Base-by-base conservation (phyloP, 2,329 filamentous ascomycete genomes). In the Incumbomyces lentus region DNA sequence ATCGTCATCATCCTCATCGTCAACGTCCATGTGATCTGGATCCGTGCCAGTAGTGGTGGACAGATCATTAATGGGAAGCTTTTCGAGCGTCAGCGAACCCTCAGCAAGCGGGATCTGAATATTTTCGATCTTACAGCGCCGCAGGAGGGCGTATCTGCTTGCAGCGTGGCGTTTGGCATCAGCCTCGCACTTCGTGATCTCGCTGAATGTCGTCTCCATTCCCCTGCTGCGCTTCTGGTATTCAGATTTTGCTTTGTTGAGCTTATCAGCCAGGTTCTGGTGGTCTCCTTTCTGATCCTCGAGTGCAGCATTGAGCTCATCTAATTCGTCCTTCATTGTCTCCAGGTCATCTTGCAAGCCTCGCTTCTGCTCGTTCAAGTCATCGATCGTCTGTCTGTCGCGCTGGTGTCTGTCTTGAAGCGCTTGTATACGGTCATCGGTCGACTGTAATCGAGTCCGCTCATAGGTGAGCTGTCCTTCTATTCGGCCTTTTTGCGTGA, bases 61-160 rank as follows among this genome's bases (percentile, higher is more conserved):
- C 35, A 93, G 68, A 51, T 95, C 88, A 60, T 93, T 86, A 58
- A 93, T 87, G 2, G 92, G 92, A 43, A 98, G 73, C 52, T 82
- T 78, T 58, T 94, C 87, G 18, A 98, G 72, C 6, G 71, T 68
- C 30, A 70, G 71, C 2, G 87, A 95, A 18, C 81, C 82, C 47
- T 80, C 70, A 2, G 74, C 69, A 17, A 98, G 73, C 2, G 92
- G 92, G 49, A 98, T 76, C 52, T 84, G 80, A 55, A 96, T 86
- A 60, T 95, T 89, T 62, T 96, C 90, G 39, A 98, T 79, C 62
- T 93, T 90, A 71, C 90, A 96, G 52, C 86, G 81, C 60, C 88
- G 81, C 44, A 98, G 75, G 39, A 94, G 70, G 37, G 81, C 81
- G 61, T 95, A 95, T 61, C 92, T 86, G 58, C 79, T 81, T 0